These are phyloP conservation scores for Salicornia ramosissima DNA, from an alignment of 148 eudicot genomes.

Conservation along the genomic window DNA sequence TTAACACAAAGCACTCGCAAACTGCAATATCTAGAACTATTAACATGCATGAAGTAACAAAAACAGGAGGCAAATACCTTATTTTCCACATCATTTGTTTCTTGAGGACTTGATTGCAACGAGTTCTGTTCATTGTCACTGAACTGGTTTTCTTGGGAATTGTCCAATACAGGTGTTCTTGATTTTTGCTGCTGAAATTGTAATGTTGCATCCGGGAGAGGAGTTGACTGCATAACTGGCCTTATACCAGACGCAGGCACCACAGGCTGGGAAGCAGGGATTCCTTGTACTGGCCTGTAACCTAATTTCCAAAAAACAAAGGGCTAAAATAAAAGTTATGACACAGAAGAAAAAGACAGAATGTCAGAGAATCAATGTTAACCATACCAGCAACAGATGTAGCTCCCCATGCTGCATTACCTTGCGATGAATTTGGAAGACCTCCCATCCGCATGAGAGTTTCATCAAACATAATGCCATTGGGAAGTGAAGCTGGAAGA, in stretches of 20 bases:
- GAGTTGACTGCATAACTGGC: conserved; percentile 44
- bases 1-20: neutral
- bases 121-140: conserved; percentile 48
- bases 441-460: conserved; percentile 76
- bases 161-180: conserved; percentile 33
- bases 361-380: conserved; percentile 1
- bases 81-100: conserved; percentile 45
- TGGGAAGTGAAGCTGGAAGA: conserved; percentile 84
- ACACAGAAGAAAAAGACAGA: neutral
- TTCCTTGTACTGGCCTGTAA: conserved; percentile 62
- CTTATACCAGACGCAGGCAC: conserved; percentile 52
- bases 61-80: conserved; percentile 38
- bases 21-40: neutral
- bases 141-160: conserved; percentile 38
- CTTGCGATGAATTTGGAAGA: conserved; percentile 59
- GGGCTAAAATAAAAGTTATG: conserved; percentile 5
- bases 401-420: conserved; percentile 61
- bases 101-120: conserved; percentile 34
- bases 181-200: conserved; percentile 57
- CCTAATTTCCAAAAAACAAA: conserved; percentile 36
- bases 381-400: conserved; percentile 43
- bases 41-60: conserved; percentile 8
- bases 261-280: conserved; percentile 44
- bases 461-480: conserved; percentile 77
- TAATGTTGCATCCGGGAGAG: conserved; percentile 40